Evolutionary conservation across 2,329 filamentous ascomycete genomes (phyloP).

Genomic region (Venturia oleaginea): DNA sequence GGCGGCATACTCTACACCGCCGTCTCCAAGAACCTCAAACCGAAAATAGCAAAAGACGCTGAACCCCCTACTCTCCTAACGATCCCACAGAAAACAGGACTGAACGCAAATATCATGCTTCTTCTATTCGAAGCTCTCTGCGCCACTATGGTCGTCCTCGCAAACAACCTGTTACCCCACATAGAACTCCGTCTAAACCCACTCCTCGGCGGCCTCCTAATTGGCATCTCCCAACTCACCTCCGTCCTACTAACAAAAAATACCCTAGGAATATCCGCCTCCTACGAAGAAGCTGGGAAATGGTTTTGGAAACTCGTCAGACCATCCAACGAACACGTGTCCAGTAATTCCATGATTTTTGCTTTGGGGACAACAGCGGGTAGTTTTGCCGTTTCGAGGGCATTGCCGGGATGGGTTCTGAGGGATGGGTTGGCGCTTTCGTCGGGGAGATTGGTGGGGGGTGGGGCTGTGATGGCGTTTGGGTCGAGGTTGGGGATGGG

Average conservation of each 20-base stretch:
- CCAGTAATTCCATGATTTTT: constrained; percentile 42
- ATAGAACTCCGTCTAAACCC: constrained; percentile 35
- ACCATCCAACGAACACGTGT: constrained; percentile 20
- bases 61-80: background rate
- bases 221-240: constrained; percentile 49
- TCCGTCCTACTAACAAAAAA: constrained; percentile 45
- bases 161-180: constrained; percentile 25
- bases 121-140: constrained; percentile 37
- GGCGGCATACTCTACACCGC: constrained; percentile 39
- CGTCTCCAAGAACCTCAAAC: constrained; percentile 2
- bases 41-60: background rate
- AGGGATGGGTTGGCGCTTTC: constrained; percentile 1
- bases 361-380: constrained; percentile 43
- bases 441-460: constrained; percentile 34
- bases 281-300: constrained; percentile 52
- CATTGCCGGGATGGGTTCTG: constrained; percentile 13
- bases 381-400: constrained; percentile 29
- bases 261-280: constrained; percentile 52
- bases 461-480: constrained; percentile 50
- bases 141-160: constrained; percentile 32
- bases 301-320: constrained; percentile 31
- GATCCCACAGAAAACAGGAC: constrained; percentile 29
- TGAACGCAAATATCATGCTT: constrained; percentile 31
- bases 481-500: constrained; percentile 56
- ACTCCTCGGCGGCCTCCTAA: constrained; percentile 47